These are phyloP conservation scores for Phytopythium litorale DNA, from an alignment of 352 stramenopile genomes.

Conservation along the genomic window DNA sequence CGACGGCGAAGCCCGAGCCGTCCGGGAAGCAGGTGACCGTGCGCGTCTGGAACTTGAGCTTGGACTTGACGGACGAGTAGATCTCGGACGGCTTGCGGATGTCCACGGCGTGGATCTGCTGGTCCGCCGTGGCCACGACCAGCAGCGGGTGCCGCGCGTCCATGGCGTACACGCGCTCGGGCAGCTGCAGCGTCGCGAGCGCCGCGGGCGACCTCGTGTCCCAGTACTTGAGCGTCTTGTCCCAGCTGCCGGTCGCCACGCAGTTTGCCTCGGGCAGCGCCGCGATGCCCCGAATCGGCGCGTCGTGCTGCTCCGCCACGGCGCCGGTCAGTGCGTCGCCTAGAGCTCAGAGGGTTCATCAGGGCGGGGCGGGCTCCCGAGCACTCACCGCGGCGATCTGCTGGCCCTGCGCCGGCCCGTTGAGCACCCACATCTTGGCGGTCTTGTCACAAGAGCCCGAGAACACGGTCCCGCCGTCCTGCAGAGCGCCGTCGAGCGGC, in stretches of 20 bases:
- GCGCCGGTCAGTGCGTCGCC: neutral
- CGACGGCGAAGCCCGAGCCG: conserved; percentile 82
- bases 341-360: neutral
- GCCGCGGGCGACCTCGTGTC: conserved; percentile 79
- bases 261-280: conserved; percentile 84
- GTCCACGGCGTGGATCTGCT: conserved; percentile 85
- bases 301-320: conserved; percentile 69
- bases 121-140: conserved; percentile 92
- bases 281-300: conserved; percentile 87
- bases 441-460: conserved; percentile 94
- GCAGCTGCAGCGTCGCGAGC: conserved; percentile 81
- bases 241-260: conserved; percentile 92
- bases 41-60: conserved; percentile 88
- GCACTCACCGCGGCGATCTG: conserved; percentile 69
- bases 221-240: conserved; percentile 97
- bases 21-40: conserved; percentile 88
- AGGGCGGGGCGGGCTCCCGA: neutral
- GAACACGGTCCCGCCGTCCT: conserved; percentile 93
- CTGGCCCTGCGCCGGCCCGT: conserved; percentile 64
- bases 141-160: conserved; percentile 92
- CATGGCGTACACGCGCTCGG: conserved; percentile 93
- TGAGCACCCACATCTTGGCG: conserved; percentile 94
- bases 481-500: neutral
- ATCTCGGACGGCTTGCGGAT: conserved; percentile 85
- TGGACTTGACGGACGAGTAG: conserved; percentile 40